A percentile compares a stretch with the other conserved stretches of the same genome.
These are phyloP conservation scores for Rhodotorula taiwanensis DNA, from an alignment of 768 basidiomycete species.

Conservation along the genomic window DNA sequence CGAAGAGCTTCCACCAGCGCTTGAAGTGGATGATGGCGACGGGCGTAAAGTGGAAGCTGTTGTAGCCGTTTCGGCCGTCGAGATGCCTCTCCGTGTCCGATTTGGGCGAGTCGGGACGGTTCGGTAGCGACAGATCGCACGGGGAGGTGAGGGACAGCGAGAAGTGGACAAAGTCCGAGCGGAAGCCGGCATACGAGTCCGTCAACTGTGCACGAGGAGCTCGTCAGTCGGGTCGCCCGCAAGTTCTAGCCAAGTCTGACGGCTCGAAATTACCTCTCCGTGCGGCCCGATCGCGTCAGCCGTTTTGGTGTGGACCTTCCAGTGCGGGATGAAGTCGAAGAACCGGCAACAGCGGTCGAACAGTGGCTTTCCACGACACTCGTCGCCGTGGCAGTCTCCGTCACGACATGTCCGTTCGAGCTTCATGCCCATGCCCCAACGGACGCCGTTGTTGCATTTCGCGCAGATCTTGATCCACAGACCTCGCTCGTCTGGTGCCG, in stretches of 20 bases:
- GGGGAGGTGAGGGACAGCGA: constrained; percentile 71
- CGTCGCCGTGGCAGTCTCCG: constrained; percentile 51
- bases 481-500: constrained; percentile 9
- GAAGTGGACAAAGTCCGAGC: constrained; percentile 88
- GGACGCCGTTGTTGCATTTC: constrained; percentile 71
- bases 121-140: constrained; percentile 19
- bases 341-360: constrained; percentile 78
- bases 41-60: constrained; percentile 77
- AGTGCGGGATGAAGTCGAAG: constrained; percentile 66
- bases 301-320: constrained; percentile 51
- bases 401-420: constrained; percentile 73
- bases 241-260: background rate
- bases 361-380: constrained; percentile 49
- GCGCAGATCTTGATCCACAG: constrained; percentile 65
- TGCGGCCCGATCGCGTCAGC: constrained; percentile 13
- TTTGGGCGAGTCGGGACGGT: constrained; percentile 9
- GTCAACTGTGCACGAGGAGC: constrained; percentile 19
- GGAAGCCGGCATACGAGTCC: constrained; percentile 81
- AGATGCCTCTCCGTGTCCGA: constrained; percentile 19
- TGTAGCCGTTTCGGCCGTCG: constrained; percentile 46
- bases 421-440: constrained; percentile 75
- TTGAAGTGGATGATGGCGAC: constrained; percentile 81
- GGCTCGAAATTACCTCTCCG: constrained; percentile 35
- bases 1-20: constrained; percentile 84
- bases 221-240: constrained; percentile 12